Evolutionary conservation across 192 early-diverging fungal species (phyloP), one percentile per base, ranked within the genome.

Genomic region (Pilaira anomala): DNA sequence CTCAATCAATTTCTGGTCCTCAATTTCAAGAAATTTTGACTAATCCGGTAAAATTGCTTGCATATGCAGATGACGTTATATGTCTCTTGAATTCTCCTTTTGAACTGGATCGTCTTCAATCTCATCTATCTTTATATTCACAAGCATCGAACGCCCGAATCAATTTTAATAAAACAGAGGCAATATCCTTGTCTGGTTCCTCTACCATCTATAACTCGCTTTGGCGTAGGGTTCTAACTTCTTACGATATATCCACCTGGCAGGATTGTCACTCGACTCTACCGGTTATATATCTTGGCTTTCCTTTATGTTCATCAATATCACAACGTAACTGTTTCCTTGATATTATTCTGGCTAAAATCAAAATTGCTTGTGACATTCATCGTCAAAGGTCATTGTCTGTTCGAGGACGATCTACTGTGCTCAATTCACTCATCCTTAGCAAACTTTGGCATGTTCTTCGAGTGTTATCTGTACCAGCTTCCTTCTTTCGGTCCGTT

Each of bases 1-100:
- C n/a, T n/a, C n/a, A n/a, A n/a, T n/a, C n/a, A n/a, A n/a, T n/a
- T n/a, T n/a, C n/a, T n/a, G n/a, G n/a, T n/a, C n/a, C n/a, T n/a
- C n/a, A n/a, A n/a, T n/a, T n/a, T n/a, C n/a, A n/a, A n/a, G n/a
- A n/a, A n/a, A n/a, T n/a, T n/a, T n/a, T n/a, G n/a, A n/a, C n/a
- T n/a, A n/a, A n/a, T n/a, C n/a, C n/a, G n/a, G n/a, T n/a, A n/a
- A 53, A 53, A 30, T 7, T 53, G 22, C 7, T 53, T 0, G 51
- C 26, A 14, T 53, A 53, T 53, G 51, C 51, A 28, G 51, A 53
- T 14, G 51, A 53, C 28, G 25, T 29, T 53, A 2, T 53, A 0
- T 25, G 22, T 25, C 14, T 53, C 9, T 7, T 53, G 1, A 25
- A 53, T 25, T 7, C 22, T 28, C 51, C 22, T 8, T 14, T 12